Percentiles rank a stretch among this genome's conserved stretches.
Evolutionary conservation across 768 basidiomycete genomes (phyloP).

Genomic region (Phanerochaete carnosa): DNA sequence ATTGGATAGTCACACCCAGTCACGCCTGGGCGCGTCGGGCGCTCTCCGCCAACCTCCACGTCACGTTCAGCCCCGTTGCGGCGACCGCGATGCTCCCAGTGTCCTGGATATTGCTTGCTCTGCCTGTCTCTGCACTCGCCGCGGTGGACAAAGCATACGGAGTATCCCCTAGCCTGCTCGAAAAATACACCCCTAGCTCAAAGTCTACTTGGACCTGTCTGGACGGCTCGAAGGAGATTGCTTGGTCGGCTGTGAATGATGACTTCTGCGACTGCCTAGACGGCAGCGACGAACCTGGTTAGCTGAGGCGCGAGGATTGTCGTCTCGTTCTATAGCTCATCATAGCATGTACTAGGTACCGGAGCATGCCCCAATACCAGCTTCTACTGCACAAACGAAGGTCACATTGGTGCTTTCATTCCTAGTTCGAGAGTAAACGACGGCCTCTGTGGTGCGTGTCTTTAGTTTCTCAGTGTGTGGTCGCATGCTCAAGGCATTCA

Average conservation of each 20-base stretch:
- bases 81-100: constrained; percentile 1
- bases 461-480: background rate
- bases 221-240: constrained; percentile 74
- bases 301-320: constrained; percentile 2
- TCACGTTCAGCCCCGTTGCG: background rate
- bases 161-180: constrained; percentile 49
- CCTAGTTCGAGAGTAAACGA: constrained; percentile 84
- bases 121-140: constrained; percentile 21
- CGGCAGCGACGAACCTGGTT: constrained; percentile 95
- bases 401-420: constrained; percentile 81
- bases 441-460: constrained; percentile 81
- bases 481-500: constrained; percentile 13
- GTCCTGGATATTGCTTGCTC: constrained; percentile 22
- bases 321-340: constrained; percentile 7
- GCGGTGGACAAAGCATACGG: constrained; percentile 50
- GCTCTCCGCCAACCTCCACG: background rate
- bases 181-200: constrained; percentile 53
- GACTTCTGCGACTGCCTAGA: constrained; percentile 94
- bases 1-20: constrained; percentile 1
- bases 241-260: constrained; percentile 84
- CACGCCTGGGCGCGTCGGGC: constrained; percentile 6
- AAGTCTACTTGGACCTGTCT: constrained; percentile 73
- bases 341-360: constrained; percentile 51
- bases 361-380: constrained; percentile 72
- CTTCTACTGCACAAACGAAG: constrained; percentile 87